Conservation (phyloP, 2,329 filamentous ascomycete genomes). For the Beauveria australis region DNA sequence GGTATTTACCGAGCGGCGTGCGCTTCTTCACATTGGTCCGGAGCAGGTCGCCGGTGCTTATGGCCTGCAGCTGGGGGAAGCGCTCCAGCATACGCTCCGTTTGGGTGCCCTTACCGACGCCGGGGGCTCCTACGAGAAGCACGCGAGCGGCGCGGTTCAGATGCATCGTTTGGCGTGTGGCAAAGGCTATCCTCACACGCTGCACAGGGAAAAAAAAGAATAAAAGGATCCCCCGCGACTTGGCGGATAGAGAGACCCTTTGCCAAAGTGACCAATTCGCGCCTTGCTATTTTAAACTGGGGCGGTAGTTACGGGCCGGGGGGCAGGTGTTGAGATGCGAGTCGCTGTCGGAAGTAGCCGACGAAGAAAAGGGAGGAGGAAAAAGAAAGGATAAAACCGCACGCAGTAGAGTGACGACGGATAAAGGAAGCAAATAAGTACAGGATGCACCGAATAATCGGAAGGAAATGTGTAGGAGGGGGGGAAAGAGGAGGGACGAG, state of each 20-base stretch:
- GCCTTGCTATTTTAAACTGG: constrained; percentile 4
- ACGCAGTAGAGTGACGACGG: neutral
- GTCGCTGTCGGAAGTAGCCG: neutral
- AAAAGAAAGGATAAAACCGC: neutral
- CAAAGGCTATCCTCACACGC: neutral
- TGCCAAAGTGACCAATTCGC: neutral
- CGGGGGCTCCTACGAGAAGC: constrained; percentile 92
- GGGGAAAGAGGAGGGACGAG: neutral
- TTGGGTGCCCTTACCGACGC: constrained; percentile 95
- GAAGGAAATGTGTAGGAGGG: neutral
- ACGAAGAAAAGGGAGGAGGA: neutral
- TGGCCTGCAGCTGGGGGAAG: constrained; percentile 81
- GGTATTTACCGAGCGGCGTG: constrained; percentile 65
- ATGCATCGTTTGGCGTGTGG: constrained; percentile 37
- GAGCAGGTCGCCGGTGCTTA: constrained; percentile 89
- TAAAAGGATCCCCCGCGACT: constrained; percentile 1
- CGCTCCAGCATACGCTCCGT: constrained; percentile 77
- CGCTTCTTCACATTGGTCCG: constrained; percentile 85
- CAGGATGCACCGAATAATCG: neutral
- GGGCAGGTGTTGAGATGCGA: neutral
- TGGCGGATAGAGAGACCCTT: neutral
- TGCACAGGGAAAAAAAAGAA: neutral
- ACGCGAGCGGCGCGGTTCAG: constrained; percentile 78
- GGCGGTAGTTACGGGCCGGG: neutral
- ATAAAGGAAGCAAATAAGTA: neutral